Conservation (phyloP, 1,284 basidiomycete species). For the Tilletia caries region DNA sequence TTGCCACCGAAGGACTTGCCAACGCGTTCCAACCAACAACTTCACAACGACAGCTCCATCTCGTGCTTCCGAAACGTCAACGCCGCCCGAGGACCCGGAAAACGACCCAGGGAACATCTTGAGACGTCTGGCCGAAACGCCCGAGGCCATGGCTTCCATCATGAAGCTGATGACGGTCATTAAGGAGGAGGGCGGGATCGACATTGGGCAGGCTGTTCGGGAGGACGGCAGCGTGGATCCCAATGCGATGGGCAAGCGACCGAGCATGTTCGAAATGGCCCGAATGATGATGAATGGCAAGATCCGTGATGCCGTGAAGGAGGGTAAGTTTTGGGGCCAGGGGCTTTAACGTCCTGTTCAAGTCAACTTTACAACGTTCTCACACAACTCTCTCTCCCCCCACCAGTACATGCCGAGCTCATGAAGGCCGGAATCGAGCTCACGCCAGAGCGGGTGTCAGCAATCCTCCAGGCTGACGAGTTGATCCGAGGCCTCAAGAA, state of each 20-base stretch:
- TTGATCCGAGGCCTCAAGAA: not conserved
- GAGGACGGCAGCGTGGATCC: not conserved
- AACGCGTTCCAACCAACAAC: not conserved
- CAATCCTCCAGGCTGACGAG: not conserved
- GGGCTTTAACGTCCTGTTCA: too few species aligned
- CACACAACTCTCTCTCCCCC: not conserved
- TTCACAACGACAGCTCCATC: too few species aligned
- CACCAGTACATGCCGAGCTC: not conserved
- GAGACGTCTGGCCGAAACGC: not conserved
- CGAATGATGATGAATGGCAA: constrained; percentile 9
- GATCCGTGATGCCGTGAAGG: not conserved
- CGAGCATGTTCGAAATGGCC: constrained; percentile 8
- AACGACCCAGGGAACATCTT: constrained; percentile 4
- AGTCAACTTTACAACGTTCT: not conserved
- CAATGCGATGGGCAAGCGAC: not conserved
- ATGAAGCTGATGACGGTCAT: constrained; percentile 2
- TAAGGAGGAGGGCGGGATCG: not conserved
- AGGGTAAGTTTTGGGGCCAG: not conserved
- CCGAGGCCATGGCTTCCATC: not conserved
- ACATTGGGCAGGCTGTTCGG: not conserved
- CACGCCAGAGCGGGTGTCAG: constrained; percentile 4
- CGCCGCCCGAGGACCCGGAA: not conserved
- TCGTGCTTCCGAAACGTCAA: not conserved
- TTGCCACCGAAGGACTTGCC: not conserved
- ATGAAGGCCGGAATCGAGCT: constrained; percentile 8